Conservation (phyloP, 129 eudicot genomes). For the Lonicera japonica region DNA sequence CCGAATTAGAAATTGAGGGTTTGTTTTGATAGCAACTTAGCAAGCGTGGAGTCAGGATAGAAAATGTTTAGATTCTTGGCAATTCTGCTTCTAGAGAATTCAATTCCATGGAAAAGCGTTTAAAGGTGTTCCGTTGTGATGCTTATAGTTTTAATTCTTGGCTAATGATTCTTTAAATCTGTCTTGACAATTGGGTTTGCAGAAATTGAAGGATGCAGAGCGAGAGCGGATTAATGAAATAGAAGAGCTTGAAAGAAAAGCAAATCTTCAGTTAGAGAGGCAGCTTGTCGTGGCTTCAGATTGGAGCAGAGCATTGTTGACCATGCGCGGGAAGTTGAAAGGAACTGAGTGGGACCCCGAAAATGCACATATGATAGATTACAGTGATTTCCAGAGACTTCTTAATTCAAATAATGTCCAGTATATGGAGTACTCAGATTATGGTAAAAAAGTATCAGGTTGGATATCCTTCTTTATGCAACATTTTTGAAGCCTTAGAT, state of each 20-base stretch:
- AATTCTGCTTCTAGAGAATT: no score
- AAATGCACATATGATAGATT: conserved; percentile 64
- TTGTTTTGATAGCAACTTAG: no score
- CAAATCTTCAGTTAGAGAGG: conserved; percentile 78
- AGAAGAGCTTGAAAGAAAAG: conserved; percentile 80
- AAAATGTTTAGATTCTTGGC: no score
- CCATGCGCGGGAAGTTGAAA: conserved; percentile 69
- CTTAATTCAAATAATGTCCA: conserved; percentile 73
- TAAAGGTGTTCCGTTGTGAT: no score
- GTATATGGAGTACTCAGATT: conserved; percentile 92
- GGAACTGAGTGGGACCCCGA: conserved; percentile 97
- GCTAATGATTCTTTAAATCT: conserved; percentile 5
- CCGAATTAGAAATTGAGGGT: no score
- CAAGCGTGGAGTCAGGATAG: no score
- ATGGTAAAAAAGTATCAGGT: conserved; percentile 90
- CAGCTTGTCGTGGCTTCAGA: conserved; percentile 95
- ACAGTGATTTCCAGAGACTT: conserved; percentile 72
- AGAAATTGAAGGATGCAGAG: conserved; percentile 80
- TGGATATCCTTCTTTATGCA: conserved; percentile 10
- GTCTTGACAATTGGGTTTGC: conserved; percentile 26
- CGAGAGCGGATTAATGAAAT: conserved; percentile 52
- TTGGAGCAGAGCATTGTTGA: conserved; percentile 81
- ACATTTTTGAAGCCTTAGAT: neutral
- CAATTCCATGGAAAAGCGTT: no score
- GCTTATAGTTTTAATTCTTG: conserved; percentile 2